These are phyloP conservation scores for Metschnikowia borealis DNA, from an alignment of 805 yeast genomes.

Conservation along the genomic window DNA sequence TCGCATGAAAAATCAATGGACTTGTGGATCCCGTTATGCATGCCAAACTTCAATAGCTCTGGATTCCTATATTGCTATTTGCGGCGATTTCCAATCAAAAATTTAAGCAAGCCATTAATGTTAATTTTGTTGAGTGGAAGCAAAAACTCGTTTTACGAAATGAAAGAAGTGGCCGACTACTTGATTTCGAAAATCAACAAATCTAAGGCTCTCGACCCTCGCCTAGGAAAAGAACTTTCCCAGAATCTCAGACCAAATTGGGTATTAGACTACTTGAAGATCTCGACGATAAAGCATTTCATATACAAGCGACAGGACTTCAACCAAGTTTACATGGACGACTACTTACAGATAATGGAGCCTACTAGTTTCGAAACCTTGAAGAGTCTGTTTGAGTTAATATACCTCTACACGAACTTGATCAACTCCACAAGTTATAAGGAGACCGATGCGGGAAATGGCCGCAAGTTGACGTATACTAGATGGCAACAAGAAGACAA, in stretches of 20 bases:
- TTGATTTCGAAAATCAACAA: slow-evolving; percentile 38
- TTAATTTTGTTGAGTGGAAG: slow-evolving; percentile 59
- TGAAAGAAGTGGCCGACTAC: slow-evolving; percentile 56
- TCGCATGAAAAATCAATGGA: slow-evolving; percentile 49
- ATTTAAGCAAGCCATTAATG: slow-evolving; percentile 24
- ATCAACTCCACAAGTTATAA: slow-evolving; percentile 17
- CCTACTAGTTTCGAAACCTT: slow-evolving; percentile 19
- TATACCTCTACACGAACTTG: slow-evolving; percentile 31
- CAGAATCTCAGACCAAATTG: slow-evolving; percentile 8
- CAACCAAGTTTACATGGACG: slow-evolving; percentile 60
- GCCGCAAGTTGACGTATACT: slow-evolving; percentile 43
- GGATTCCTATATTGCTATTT: slow-evolving; percentile 87
- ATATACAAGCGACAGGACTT: slow-evolving; percentile 67
- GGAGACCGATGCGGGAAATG: slow-evolving; percentile 7
- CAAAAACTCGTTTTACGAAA: slow-evolving; percentile 72
- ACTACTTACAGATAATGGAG: slow-evolving; percentile 16
- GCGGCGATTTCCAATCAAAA: slow-evolving; percentile 30
- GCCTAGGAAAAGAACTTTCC: slow-evolving; percentile 22
- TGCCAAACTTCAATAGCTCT: slow-evolving; percentile 82
- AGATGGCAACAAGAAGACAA: slow-evolving; percentile 31
- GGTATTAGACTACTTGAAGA: slow-evolving; percentile 20
- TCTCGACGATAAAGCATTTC: slow-evolving; percentile 63
- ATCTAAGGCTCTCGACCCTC: slow-evolving; percentile 19
- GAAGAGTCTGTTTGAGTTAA: slow-evolving; percentile 35
- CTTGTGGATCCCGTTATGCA: slow-evolving; percentile 90